Percentiles rank a stretch among this genome's conserved stretches.
Conservation (phyloP, 2,329 filamentous ascomycete genomes). For the Fusarium devonianum region DNA sequence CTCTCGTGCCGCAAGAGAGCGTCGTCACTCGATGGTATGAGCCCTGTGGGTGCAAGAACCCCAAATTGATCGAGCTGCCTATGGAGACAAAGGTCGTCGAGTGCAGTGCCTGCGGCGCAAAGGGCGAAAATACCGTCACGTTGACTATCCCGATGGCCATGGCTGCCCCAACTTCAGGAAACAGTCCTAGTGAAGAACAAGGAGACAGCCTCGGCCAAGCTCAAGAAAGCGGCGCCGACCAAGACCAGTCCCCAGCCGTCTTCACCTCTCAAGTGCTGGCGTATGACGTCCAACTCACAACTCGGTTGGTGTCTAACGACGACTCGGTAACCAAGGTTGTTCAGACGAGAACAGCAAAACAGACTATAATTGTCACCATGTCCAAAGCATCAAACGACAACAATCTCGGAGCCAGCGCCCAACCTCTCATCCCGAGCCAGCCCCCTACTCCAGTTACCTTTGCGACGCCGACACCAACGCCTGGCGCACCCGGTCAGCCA, state of each 20-base stretch:
- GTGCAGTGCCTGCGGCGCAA: conserved; percentile 34
- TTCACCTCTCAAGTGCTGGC: neutral
- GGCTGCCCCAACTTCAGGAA: neutral
- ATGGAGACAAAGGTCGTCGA: conserved; percentile 36
- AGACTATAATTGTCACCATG: conserved; percentile 10
- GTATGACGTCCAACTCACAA: neutral
- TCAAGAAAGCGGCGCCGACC: neutral
- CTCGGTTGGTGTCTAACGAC: neutral
- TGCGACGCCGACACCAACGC: conserved; percentile 17
- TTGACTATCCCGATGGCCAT: conserved; percentile 35
- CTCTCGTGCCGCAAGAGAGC: conserved; percentile 45
- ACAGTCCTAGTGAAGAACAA: neutral
- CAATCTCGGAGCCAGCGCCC: neutral
- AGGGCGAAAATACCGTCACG: conserved; percentile 35
- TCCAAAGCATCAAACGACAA: neutral
- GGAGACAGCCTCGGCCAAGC: conserved; percentile 1
- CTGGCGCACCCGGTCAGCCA: conserved; percentile 14
- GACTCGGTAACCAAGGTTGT: neutral
- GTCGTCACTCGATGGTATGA: conserved; percentile 43
- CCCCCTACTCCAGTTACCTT: neutral
- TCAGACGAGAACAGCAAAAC: neutral
- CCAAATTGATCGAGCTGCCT: conserved; percentile 19
- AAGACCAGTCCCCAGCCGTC: neutral
- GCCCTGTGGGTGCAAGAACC: conserved; percentile 34
- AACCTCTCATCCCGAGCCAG: conserved; percentile 3